Percentiles rank a stretch among this genome's conserved stretches.
Evolutionary conservation across 805 yeast species (phyloP).

Genomic region (Debaryomyces castellii): DNA sequence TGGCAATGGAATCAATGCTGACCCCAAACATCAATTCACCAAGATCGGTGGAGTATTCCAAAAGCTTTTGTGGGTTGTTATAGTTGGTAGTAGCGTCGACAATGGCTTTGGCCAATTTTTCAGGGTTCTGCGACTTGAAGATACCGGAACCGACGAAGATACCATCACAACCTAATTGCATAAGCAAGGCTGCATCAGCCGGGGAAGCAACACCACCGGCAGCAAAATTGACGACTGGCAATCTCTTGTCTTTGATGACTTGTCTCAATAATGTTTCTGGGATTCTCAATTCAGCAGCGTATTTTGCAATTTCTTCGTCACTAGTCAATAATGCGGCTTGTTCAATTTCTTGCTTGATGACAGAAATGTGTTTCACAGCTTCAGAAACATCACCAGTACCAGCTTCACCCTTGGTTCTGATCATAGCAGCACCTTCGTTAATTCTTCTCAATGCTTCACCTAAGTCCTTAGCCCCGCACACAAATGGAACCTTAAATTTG

Average conservation of each 20-base stretch:
- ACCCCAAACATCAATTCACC: constrained; percentile 80
- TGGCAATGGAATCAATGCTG: constrained; percentile 51
- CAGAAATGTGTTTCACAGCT: constrained; percentile 72
- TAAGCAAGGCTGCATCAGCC: constrained; percentile 81
- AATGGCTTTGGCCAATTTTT: constrained; percentile 70
- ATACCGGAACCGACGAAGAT: constrained; percentile 58
- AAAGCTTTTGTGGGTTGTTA: constrained; percentile 56
- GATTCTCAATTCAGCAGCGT: constrained; percentile 60
- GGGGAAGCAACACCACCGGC: constrained; percentile 92
- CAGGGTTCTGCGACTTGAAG: constrained; percentile 73
- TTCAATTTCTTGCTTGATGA: constrained; percentile 56
- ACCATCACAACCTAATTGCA: constrained; percentile 42
- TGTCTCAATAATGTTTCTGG: constrained; percentile 53
- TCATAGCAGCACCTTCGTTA: constrained; percentile 83
- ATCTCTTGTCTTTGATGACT: constrained; percentile 47
- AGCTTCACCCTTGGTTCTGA: constrained; percentile 85
- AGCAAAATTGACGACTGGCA: constrained; percentile 83
- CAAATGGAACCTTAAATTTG: constrained; percentile 70
- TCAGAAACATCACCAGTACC: constrained; percentile 87
- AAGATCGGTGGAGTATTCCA: constrained; percentile 66
- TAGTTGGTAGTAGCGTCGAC: constrained; percentile 76
- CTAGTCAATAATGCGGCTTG: constrained; percentile 37
- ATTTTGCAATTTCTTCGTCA: constrained; percentile 46
- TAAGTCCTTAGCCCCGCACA: constrained; percentile 78
- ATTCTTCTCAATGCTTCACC: constrained; percentile 82